phyloP scores from a whole-genome alignment of 345 rosid genomes.

The Euphorbia pulcherrima region DNA sequence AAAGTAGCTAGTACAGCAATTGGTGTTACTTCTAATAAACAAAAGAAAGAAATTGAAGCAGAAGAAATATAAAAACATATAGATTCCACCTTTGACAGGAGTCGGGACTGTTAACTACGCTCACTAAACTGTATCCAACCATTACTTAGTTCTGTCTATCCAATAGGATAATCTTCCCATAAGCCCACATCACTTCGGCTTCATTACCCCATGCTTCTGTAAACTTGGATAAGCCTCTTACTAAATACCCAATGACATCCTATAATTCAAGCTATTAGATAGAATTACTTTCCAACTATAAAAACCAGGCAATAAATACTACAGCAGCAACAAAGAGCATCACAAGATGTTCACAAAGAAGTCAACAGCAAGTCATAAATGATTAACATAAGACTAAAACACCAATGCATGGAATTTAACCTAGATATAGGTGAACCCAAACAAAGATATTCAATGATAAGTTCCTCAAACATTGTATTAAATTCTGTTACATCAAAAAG shows the following conservation, averaged over 20 bases:
- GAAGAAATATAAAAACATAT: background rate
- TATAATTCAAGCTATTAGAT: background rate
- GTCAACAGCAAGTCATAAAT: background rate
- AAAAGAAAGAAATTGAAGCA: background rate
- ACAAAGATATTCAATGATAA: background rate
- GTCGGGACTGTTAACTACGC: too few species aligned
- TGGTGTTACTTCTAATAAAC: background rate
- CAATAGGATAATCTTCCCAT: background rate
- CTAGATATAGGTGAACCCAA: background rate
- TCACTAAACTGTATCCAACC: too few species aligned
- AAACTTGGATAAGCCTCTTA: background rate
- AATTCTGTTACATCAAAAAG: background rate
- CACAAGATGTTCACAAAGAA: background rate
- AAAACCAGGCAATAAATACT: background rate
- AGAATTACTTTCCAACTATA: background rate
- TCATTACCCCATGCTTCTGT: background rate
- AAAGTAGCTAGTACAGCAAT: too few species aligned
- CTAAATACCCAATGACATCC: background rate
- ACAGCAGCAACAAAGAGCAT: background rate
- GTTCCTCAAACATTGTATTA: background rate
- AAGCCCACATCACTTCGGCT: too few species aligned
- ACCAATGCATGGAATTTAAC: background rate
- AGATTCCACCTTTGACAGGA: background rate
- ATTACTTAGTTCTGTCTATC: too few species aligned
- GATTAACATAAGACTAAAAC: background rate